Base-by-base conservation (phyloP, 805 yeast species). In the Cyberlindnera saturnus region DNA sequence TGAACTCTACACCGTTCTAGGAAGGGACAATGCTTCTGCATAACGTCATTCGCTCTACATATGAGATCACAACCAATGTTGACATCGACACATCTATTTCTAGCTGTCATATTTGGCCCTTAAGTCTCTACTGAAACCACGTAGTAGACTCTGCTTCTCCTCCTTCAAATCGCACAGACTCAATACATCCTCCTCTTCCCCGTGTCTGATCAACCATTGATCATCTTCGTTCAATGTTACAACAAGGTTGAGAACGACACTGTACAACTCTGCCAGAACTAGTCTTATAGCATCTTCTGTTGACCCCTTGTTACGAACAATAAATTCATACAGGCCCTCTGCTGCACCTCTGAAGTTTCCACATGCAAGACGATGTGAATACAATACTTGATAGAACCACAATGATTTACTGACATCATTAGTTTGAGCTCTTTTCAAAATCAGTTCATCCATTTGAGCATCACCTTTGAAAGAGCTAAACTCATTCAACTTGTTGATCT, bases 291-390 rank as follows among this genome's bases (percentile, higher is more conserved):
- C 42, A 30, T 47, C 40, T 18, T 11, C 36, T 4, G 38, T 36
- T 2, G 44, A 13, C 16, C 36, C 4, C 32, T 41, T 44, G 44
- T 50, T 47, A n/a, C 60, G 56, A 31, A 50, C 48, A 34, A 71
- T 70, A 47, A 66, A 70, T 32, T 70, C 62, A 46, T 70, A 69
- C 32, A 73, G 45, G 4, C 75, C 60, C 45, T 72, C 74, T 20
- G 64, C 57, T 2, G 75, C 69, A 17, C 77, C 78, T 43, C 83
- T 63, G 43, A 57, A 69, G 55, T 79, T 74, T 5, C 75, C 78
- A 31, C 70, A 69, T 39, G 65, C 66, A 32, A 73, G 55, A 45
- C 81, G 65, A 68, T 80, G 71, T 0, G 79, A 59, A 50, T 75
- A 77, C 37, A 75, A 61, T 15, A 77, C 66, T 48, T 77, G 67